These are phyloP conservation scores for Austroboletus niveus DNA, from an alignment of 1,284 basidiomycete species.

Conservation along the genomic window DNA sequence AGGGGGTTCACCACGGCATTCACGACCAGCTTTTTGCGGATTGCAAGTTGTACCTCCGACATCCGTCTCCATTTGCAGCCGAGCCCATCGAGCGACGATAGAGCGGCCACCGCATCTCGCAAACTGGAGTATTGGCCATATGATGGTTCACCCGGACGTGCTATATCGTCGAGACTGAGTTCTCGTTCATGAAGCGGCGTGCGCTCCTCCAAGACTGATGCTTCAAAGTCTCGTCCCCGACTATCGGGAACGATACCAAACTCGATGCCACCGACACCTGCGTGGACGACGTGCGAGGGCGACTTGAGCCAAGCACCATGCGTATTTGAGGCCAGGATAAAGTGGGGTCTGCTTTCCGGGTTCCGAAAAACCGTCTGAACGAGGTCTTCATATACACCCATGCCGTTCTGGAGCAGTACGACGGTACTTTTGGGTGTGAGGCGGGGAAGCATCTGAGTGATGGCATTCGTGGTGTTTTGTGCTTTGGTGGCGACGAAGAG, in stretches of 20 bases:
- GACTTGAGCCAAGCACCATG: constrained; percentile 48
- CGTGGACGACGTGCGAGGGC: constrained; percentile 66
- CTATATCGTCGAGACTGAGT: constrained; percentile 55
- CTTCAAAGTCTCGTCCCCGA: constrained; percentile 58
- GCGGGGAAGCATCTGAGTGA: constrained; percentile 63
- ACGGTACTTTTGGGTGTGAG: constrained; percentile 74
- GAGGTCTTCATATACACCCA: constrained; percentile 88
- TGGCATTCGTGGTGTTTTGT: constrained; percentile 40
- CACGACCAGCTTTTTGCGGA: constrained; percentile 83
- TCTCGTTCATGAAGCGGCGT: constrained; percentile 37
- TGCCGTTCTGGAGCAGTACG: constrained; percentile 88
- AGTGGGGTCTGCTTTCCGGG: constrained; percentile 70
- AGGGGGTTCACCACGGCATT: constrained; percentile 89
- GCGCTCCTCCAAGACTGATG: constrained; percentile 39
- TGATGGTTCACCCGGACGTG: constrained; percentile 40
- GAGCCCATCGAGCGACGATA: constrained; percentile 59
- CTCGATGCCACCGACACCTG: constrained; percentile 69
- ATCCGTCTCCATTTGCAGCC: constrained; percentile 69
- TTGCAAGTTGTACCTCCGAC: constrained; percentile 64
- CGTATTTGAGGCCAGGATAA: constrained; percentile 53
- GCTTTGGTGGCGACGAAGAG: constrained; percentile 69
- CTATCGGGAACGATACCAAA: constrained; percentile 82
- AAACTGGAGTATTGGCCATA: constrained; percentile 55
- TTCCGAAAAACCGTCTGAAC: constrained; percentile 72
- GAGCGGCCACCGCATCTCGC: constrained; percentile 65